Evolutionary conservation across 106 monocot species (phyloP), one percentile per base, ranked within the genome.

Genomic region (Dendrobium nobile): DNA sequence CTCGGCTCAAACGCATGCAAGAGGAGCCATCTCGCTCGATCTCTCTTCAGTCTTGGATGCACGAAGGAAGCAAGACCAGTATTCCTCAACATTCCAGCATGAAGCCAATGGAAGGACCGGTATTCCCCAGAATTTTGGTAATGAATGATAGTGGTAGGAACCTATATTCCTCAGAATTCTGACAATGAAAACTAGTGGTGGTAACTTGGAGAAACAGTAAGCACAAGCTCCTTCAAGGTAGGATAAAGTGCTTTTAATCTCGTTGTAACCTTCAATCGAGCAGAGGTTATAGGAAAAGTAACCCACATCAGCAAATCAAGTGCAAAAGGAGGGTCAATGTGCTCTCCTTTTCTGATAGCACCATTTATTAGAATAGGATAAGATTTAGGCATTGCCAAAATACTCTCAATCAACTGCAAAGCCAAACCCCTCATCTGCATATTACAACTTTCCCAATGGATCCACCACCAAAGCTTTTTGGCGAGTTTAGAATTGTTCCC

Each of bases 171-270:
- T 37, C 37, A 37, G 37, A 37, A 37, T 37, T 37, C 37, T 3
- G 3, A 3, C 37, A 37, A 37, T 37, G 37, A 37, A 37, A 37
- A 37, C 37, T 3, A 37, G 77, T 19, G 16, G 51, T 22, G 47
- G 37, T 2, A 83, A 7, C 92, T 88, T 24, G 91, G 82, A 73
- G 95, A 77, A 83, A 92, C 98, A 18, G 90, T 78, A 67, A 99
- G 88, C 72, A 93, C 95, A 44, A 95, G 75, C 83, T 93, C 95
- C 68, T 93, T 99, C 16, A 99, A 85, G 15, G 83, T 84, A 55
- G 99, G 91, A 85, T 99, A 99, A 45, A 93, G 74, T n/a, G 91
- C 90, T 81, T 90, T 90, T 79, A 93, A 93, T 77, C 99, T 99
- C 75, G 95, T 95, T 24, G 93, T 99, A 76, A 93, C 95, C 91